These are phyloP conservation scores for Solioccasus polychromus DNA, from an alignment of 768 basidiomycete species.

Conservation along the genomic window DNA sequence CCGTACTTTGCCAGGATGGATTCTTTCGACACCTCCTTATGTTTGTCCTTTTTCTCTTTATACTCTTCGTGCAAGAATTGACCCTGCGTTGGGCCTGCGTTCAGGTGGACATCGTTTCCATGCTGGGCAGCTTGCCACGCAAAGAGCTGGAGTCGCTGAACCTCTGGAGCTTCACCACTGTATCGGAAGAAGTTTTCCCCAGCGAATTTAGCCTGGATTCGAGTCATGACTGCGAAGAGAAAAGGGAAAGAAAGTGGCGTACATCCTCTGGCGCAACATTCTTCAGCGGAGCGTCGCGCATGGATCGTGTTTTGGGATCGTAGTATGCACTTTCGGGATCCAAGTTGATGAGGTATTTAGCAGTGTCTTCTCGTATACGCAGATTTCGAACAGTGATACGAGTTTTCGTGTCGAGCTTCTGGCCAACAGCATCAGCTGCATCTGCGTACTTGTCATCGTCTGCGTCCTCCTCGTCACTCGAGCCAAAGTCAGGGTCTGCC, in stretches of 20 bases:
- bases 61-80: conserved; percentile 90
- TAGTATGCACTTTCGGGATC: conserved; percentile 97
- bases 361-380: conserved; percentile 98
- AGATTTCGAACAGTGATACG: conserved; percentile 97
- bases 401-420: conserved; percentile 97
- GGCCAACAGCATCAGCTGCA: conserved; percentile 95
- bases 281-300: conserved; percentile 92
- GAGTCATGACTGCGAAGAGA: conserved; percentile 1
- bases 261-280: conserved; percentile 86
- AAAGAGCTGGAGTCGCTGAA: conserved; percentile 91
- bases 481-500: conserved; percentile 90
- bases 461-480: conserved; percentile 91
- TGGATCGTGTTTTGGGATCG: conserved; percentile 98
- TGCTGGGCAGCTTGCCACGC: conserved; percentile 94
- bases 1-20: conserved; percentile 93
- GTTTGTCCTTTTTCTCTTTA: conserved; percentile 86
- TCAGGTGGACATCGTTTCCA: conserved; percentile 93
- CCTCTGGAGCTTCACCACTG: conserved; percentile 90
- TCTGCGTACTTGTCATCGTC: conserved; percentile 99
- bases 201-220: conserved; percentile 74
- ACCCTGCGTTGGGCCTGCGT: conserved; percentile 95
- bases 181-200: conserved; percentile 95
- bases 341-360: conserved; percentile 96
- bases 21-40: conserved; percentile 84
- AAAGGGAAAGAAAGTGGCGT: conserved; percentile 29